A percentile compares a stretch with the other conserved stretches of the same genome.
These are phyloP conservation scores for Chalciporus sp. DNA, from an alignment of 1,284 basidiomycete species.

Conservation along the genomic window DNA sequence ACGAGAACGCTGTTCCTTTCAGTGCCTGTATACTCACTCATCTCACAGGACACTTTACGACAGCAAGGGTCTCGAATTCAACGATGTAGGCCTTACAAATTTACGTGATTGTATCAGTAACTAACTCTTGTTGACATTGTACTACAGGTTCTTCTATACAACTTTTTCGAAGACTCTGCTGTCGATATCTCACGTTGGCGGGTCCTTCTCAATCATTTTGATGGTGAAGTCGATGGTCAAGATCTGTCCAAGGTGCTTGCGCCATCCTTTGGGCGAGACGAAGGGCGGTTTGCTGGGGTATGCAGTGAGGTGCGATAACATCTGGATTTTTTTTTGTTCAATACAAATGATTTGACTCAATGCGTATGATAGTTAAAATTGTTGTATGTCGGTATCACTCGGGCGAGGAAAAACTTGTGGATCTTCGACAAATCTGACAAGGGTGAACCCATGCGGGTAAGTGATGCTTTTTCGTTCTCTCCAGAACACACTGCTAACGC, in stretches of 20 bases:
- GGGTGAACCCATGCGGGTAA: conserved; percentile 60
- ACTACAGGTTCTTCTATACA: conserved; percentile 64
- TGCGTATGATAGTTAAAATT: conserved; percentile 54
- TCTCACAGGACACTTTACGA: conserved; percentile 65
- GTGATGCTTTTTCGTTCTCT: conserved; percentile 9
- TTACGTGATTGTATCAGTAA: background rate
- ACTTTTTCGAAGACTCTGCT: conserved; percentile 69
- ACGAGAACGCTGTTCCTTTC: background rate
- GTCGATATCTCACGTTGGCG: conserved; percentile 58
- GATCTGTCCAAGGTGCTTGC: conserved; percentile 27
- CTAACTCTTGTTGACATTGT: conserved; percentile 2
- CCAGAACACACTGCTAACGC: background rate
- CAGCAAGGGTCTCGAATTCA: conserved; percentile 75
- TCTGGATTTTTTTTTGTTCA: background rate
- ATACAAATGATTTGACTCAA: background rate
- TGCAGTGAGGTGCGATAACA: conserved; percentile 54
- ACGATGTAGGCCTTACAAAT: conserved; percentile 49
- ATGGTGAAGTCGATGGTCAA: conserved; percentile 19
- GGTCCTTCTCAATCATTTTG: conserved; percentile 51
- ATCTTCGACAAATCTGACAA: conserved; percentile 62
- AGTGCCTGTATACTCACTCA: background rate
- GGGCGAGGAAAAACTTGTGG: conserved; percentile 69
- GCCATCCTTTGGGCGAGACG: conserved; percentile 51
- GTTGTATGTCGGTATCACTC: conserved; percentile 70
- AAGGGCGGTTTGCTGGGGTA: conserved; percentile 54